Evolutionary conservation across 768 basidiomycete species (phyloP), one percentile per base, ranked within the genome.

Genomic region (Collybia nuda): DNA sequence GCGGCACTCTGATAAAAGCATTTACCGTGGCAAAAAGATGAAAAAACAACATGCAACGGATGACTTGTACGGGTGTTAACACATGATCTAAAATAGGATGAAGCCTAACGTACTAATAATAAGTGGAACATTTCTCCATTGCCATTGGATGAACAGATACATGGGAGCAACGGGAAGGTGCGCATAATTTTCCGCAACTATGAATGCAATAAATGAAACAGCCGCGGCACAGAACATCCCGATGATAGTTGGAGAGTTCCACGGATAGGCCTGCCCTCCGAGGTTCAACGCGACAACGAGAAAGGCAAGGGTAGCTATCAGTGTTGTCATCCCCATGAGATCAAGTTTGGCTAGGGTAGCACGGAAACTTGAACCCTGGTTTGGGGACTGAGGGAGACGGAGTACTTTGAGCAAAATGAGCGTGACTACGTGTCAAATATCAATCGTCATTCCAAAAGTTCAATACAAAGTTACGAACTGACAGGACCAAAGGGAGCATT

Each of bases 81-180:
- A 22, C 7, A 6, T 12, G 29, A 6, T 38, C 5, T 40, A 6
- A 32, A 14, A 26, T n/a, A 45, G 17, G 15, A 9, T 28, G 5
- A 29, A 15, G 36, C 32, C 6, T 24, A 6, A 51, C 53, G 18
- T 32, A 63, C 62, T 44, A 28, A 62, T 57, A 44, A 62, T 60
- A 19, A 65, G 44, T 6, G 62, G 56, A 3, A 63, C 61, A 41
- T 65, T 65, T 18, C 64, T 53, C 64, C 64, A 63, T 42, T 56
- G 56, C 64, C 64, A 65, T 50, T 55, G 39, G 19, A 50, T 46
- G 40, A 63, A 63, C 17, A 61, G 52, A 14, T 48, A 39, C 35
- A 60, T 40, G 7, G 64, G 62, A 2, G 56, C 59, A 8, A 65
- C 48, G 9, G 61, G 64, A 44, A 57, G 44, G 23, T 38, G 40